A percentile compares a stretch with the other conserved stretches of the same genome.
phyloP scores from a whole-genome alignment of 2,329 filamentous ascomycete species.

The Diaporthe destruens region DNA sequence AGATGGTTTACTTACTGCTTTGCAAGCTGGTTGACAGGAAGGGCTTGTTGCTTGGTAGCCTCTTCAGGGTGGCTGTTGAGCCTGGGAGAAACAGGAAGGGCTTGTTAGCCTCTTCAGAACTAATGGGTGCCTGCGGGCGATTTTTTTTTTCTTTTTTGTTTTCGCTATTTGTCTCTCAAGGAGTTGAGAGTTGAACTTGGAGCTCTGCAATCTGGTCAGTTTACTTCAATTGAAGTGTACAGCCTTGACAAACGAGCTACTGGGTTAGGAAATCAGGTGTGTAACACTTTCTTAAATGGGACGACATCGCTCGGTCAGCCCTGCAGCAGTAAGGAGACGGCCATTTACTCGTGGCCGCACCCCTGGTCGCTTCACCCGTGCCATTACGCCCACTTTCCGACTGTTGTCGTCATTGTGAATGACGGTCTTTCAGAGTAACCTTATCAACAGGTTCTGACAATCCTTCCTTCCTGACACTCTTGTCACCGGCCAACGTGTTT shows the following conservation, averaged over 20 bases:
- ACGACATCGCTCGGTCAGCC: not conserved
- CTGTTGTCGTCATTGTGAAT: not conserved
- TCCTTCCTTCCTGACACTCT: not conserved
- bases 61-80: no score
- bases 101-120: no score
- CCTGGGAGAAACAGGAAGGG: no score
- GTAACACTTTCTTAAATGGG: not conserved
- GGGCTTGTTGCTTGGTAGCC: no score
- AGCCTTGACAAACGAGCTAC: conserved; percentile 5
- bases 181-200: no score
- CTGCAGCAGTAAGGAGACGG: not conserved
- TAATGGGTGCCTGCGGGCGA: no score
- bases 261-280: not conserved
- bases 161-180: no score
- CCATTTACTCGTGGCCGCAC: not conserved
- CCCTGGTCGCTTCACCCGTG: not conserved
- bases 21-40: no score
- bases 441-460: not conserved
- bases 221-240: not conserved
- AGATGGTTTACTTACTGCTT: not conserved
- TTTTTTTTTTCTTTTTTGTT: no score
- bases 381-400: not conserved
- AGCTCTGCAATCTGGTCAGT: not conserved
- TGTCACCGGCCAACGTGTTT: not conserved
- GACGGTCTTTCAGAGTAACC: not conserved